These are phyloP conservation scores for Ustilago vetiveriae DNA, from an alignment of 1,284 basidiomycete species.

Conservation along the genomic window DNA sequence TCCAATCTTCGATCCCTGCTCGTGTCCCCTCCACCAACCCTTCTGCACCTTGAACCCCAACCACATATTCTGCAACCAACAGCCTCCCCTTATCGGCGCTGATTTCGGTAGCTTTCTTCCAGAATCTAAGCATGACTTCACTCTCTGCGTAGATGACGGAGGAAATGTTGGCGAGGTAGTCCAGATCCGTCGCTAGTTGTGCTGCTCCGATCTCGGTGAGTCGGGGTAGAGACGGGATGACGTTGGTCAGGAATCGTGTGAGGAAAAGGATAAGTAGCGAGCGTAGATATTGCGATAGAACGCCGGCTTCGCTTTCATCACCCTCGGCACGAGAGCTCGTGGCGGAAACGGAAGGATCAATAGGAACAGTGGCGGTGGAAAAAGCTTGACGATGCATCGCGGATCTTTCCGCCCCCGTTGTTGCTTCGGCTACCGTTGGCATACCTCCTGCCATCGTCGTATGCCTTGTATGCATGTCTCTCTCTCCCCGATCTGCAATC, in stretches of 20 bases:
- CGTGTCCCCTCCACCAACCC: not conserved
- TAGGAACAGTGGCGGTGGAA: slow-evolving; percentile 52
- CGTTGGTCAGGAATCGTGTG: slow-evolving; percentile 68
- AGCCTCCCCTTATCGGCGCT: slow-evolving; percentile 8
- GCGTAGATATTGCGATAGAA: slow-evolving; percentile 82
- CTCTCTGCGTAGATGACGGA: slow-evolving; percentile 74
- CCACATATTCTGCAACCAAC: slow-evolving; percentile 14
- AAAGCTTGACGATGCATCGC: slow-evolving; percentile 35
- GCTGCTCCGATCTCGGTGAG: slow-evolving; percentile 77
- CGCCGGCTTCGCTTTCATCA: slow-evolving; percentile 15
- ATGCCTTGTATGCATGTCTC: slow-evolving; percentile 6
- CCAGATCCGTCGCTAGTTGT: slow-evolving; percentile 87
- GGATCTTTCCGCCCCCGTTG: slow-evolving; percentile 17
- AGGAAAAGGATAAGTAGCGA: slow-evolving; percentile 76
- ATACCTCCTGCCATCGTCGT: slow-evolving; percentile 7
- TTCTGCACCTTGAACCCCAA: not conserved
- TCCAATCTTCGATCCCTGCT: slow-evolving; percentile 11
- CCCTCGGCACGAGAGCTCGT: slow-evolving; percentile 53
- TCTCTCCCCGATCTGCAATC: slow-evolving; percentile 68
- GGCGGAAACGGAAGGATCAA: slow-evolving; percentile 59
- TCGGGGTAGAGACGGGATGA: slow-evolving; percentile 70
- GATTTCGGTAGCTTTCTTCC: slow-evolving; percentile 29
- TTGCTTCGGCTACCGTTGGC: not conserved
- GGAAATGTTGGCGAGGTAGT: slow-evolving; percentile 88
- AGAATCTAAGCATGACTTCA: slow-evolving; percentile 17